Percentiles rank a stretch among this genome's conserved stretches.
These are phyloP conservation scores for Backusella australiensis DNA, from an alignment of 192 early-diverging fungal species.

Conservation along the genomic window DNA sequence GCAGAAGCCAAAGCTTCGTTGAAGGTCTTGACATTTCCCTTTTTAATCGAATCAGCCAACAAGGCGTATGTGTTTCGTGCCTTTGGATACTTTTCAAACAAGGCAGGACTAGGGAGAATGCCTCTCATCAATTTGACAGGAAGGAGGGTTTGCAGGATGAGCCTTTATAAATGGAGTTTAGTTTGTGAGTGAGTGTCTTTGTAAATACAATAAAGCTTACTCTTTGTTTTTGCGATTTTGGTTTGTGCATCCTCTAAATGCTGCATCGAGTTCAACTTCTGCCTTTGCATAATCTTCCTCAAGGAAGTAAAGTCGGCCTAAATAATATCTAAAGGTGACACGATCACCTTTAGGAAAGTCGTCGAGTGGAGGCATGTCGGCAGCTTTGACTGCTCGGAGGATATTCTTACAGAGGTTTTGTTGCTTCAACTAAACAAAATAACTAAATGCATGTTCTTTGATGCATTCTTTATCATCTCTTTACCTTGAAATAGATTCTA, in stretches of 20 bases:
- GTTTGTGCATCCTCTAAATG: conserved; percentile 46
- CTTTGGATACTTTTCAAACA: conserved; percentile 63
- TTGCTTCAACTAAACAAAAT: conserved; percentile 53
- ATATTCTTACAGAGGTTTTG: conserved; percentile 86
- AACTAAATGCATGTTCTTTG: neutral
- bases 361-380: conserved; percentile 73
- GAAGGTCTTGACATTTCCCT: conserved; percentile 75
- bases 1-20: conserved; percentile 57
- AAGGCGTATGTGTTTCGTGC: conserved; percentile 59
- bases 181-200: neutral
- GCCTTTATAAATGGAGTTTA: conserved; percentile 32
- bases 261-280: conserved; percentile 49
- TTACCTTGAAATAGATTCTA: conserved; percentile 82
- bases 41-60: conserved; percentile 62
- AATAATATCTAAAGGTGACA: conserved; percentile 84
- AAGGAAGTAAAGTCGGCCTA: conserved; percentile 83
- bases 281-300: conserved; percentile 75
- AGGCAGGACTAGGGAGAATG: conserved; percentile 55
- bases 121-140: conserved; percentile 78
- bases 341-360: conserved; percentile 84
- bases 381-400: conserved; percentile 62
- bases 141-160: conserved; percentile 79
- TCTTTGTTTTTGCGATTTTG: conserved; percentile 42
- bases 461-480: neutral
- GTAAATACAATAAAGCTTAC: conserved; percentile 18